Evolutionary conservation across 2,329 filamentous ascomycete species (phyloP).

Genomic region (Penicillium sp.): DNA sequence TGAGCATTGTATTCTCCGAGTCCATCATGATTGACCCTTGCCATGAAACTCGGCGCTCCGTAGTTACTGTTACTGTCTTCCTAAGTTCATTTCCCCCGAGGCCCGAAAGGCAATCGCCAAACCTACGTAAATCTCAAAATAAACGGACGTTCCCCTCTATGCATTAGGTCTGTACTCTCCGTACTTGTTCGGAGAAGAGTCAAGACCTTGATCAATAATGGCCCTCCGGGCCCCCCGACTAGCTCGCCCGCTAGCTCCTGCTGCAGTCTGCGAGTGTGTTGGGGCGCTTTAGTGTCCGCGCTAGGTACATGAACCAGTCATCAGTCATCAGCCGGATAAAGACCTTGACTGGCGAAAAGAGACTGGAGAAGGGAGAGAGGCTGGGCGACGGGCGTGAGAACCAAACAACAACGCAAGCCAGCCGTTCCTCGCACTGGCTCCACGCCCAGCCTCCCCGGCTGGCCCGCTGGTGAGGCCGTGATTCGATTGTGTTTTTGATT

Average conservation of each 20-base stretch:
- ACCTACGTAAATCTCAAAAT: neutral
- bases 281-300: constrained; percentile 2
- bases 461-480: neutral
- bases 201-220: neutral
- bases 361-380: neutral
- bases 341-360: neutral
- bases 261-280: neutral
- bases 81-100: no score
- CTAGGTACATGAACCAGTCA: neutral
- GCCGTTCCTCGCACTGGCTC: constrained; percentile 4
- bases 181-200: neutral
- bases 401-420: constrained; percentile 1
- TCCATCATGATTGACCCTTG: neutral
- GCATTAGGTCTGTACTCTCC: neutral
- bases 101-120: neutral
- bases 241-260: neutral
- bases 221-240: neutral
- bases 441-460: neutral
- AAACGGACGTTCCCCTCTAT: neutral
- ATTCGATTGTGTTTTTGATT: neutral
- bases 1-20: neutral
- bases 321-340: neutral
- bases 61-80: neutral
- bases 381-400: neutral
- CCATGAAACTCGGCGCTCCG: neutral